These are phyloP conservation scores for Tilletiopsis washingtonensis DNA, from an alignment of 1,284 basidiomycete species.

Conservation along the genomic window DNA sequence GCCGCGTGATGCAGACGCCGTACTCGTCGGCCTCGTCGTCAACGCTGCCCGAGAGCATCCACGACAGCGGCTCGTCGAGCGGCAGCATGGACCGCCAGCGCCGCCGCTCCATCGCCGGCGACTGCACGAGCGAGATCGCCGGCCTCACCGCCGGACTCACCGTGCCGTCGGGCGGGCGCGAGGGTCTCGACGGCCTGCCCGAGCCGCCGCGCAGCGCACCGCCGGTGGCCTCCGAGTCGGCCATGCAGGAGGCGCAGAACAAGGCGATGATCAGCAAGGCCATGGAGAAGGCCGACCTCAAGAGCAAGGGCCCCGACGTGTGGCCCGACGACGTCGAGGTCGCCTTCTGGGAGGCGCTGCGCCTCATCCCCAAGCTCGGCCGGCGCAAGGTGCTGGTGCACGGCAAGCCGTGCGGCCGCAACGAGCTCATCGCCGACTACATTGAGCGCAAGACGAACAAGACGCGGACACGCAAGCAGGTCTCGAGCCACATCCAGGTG, in stretches of 20 bases:
- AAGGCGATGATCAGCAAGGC: conserved; percentile 8
- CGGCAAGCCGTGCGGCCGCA: conserved; percentile 53
- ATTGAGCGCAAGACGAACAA: conserved; percentile 50
- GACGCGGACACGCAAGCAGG: conserved; percentile 44
- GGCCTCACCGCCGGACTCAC: conserved; percentile 23
- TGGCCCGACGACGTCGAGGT: conserved; percentile 50
- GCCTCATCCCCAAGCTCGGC: conserved; percentile 50
- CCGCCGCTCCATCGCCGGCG: conserved; percentile 7
- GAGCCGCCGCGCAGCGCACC: conserved; percentile 23
- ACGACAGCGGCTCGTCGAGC: conserved; percentile 16
- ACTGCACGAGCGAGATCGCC: conserved; percentile 17
- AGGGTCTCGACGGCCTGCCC: not conserved
- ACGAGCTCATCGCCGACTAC: conserved; percentile 54
- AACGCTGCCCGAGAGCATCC: conserved; percentile 7
- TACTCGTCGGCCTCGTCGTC: conserved; percentile 8
- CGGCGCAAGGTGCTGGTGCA: conserved; percentile 52
- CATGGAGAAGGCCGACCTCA: conserved; percentile 8
- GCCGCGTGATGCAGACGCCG: conserved; percentile 12
- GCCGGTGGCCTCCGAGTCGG: conserved; percentile 17
- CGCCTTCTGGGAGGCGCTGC: conserved; percentile 49
- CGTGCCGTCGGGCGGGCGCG: conserved; percentile 11
- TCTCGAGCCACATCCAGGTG: conserved; percentile 48
- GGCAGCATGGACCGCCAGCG: conserved; percentile 9
- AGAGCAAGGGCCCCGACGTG: conserved; percentile 44
- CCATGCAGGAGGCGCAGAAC: conserved; percentile 24